These are phyloP conservation scores for Ophiocordyceps camponoti-saundersi DNA, from an alignment of 2,329 filamentous ascomycete species.

Conservation along the genomic window DNA sequence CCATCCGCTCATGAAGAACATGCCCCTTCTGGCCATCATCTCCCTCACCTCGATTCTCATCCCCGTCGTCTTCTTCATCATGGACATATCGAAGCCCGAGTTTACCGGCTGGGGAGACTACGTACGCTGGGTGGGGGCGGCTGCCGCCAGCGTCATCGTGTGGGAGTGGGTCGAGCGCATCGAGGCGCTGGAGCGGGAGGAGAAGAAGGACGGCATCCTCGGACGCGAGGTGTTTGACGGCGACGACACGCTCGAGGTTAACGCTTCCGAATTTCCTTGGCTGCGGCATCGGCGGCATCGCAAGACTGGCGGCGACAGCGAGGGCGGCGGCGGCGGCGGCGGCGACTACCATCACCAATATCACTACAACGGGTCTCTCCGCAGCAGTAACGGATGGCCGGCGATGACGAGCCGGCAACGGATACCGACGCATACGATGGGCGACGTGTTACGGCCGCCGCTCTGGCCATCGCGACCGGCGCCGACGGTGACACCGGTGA, in stretches of 20 bases:
- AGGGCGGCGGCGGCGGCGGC: slow-evolving; percentile 13
- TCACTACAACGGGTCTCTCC: slow-evolving; percentile 10
- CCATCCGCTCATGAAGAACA: slow-evolving; percentile 80
- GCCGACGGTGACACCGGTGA: slow-evolving; percentile 37
- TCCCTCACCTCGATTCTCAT: slow-evolving; percentile 72
- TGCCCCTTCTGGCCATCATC: slow-evolving; percentile 61
- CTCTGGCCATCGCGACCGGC: slow-evolving; percentile 39
- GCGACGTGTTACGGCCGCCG: slow-evolving; percentile 27
- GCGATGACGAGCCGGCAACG: slow-evolving; percentile 8
- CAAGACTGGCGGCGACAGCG: slow-evolving; percentile 11
- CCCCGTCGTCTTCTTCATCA: slow-evolving; percentile 81
- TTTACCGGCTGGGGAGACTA: slow-evolving; percentile 91
- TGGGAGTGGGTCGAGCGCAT: slow-evolving; percentile 98
- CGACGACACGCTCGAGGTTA: slow-evolving; percentile 70
- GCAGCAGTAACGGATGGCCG: slow-evolving; percentile 11
- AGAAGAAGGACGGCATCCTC: slow-evolving; percentile 84
- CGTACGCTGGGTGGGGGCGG: slow-evolving; percentile 88
- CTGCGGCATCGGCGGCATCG: slow-evolving; percentile 16
- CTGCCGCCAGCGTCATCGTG: slow-evolving; percentile 86
- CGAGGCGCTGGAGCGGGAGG: slow-evolving; percentile 78
- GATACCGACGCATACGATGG: slow-evolving; percentile 5
- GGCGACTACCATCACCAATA: slow-evolving; percentile 4
- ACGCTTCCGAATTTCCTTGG: slow-evolving; percentile 33
- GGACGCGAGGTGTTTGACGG: slow-evolving; percentile 86
- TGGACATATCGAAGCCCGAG: slow-evolving; percentile 73